A percentile compares a stretch with the other conserved stretches of the same genome.
Conservation (phyloP, 192 early-diverging fungal species). For the Coemansia sp. region DNA sequence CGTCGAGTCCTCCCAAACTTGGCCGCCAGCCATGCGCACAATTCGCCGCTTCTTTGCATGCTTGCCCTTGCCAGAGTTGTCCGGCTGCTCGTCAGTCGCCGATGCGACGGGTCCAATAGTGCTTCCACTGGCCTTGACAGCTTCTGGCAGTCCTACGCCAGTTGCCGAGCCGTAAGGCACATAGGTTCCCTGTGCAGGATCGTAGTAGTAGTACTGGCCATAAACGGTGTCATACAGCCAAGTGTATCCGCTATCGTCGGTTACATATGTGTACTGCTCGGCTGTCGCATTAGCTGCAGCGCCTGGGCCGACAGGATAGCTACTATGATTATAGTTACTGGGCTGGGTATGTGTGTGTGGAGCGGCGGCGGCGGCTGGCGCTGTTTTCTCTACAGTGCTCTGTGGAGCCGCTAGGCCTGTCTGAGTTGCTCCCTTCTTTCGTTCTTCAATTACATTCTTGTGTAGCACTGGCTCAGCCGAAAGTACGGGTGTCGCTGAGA, state of each 20-base stretch:
- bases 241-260: conserved; percentile 44
- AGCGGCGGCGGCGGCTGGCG: background rate
- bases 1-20: conserved; percentile 91
- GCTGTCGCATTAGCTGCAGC: background rate
- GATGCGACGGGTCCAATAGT: background rate
- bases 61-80: conserved; percentile 37
- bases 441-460: conserved; percentile 3
- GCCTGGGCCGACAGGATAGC: background rate
- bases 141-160: background rate
- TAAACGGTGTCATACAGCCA: conserved; percentile 43
- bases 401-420: background rate
- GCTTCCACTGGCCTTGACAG: background rate
- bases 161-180: conserved; percentile 23
- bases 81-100: conserved; percentile 13
- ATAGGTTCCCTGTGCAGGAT: conserved; percentile 26
- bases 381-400: background rate
- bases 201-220: conserved; percentile 57
- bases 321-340: background rate
- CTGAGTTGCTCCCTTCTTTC: background rate
- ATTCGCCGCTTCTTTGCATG: conserved; percentile 65
- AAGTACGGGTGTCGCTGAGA: background rate
- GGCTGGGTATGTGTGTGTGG: background rate
- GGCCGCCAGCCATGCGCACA: conserved; percentile 84
- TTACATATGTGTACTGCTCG: conserved; percentile 52
- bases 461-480: conserved; percentile 28